Evolutionary conservation across 257 asterid species (phyloP), one percentile per base, ranked within the genome.

Genomic region (Nyctanthes arbortristis): DNA sequence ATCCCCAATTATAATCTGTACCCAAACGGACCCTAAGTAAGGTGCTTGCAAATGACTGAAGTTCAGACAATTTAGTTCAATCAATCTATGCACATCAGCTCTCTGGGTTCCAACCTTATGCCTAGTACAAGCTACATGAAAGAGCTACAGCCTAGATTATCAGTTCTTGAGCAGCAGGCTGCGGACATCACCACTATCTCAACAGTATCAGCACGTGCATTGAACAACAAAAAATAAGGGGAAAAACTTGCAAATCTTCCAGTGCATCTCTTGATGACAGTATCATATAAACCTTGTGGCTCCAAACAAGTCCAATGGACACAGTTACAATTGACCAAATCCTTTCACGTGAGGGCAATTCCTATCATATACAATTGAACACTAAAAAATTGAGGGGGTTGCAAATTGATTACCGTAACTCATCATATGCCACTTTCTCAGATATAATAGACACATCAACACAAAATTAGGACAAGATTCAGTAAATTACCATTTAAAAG

Each of bases 401-500:
- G 16, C 29, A 49, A 22, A 49, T 22, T 49, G 58, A 22, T 2
- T 29, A 52, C 30, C 60, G 59, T n/a, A 52, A 52, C 10, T 63
- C 5, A 20, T 28, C n/a, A 9, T 24, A 47, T 25, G 65, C 40
- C 39, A 62, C 5, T 61, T 22, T 68, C 45, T 16, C 24, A 43
- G 14, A 31, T 3, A 57, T 52, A 67, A 34, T 63, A 12, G 43
- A 25, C 39, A 35, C 35, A 66, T 65, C 58, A 43, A 31, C 32
- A 34, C 36, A 75, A n/a, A 14, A 61, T 47, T 68, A 57, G 54
- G 47, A 65, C 28, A 43, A 67, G 57, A 25, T 30, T 56, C 61
- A 72, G 68, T 54, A 68, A 62, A 47, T 74, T 84, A 89, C 99
- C 99, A 81, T 94, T 94, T 40, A 91, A 78, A 77, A 94, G 89